Percentiles rank a stretch among this genome's conserved stretches.
Conservation (phyloP, 106 monocot genomes). For the Dendrobium huoshanense region DNA sequence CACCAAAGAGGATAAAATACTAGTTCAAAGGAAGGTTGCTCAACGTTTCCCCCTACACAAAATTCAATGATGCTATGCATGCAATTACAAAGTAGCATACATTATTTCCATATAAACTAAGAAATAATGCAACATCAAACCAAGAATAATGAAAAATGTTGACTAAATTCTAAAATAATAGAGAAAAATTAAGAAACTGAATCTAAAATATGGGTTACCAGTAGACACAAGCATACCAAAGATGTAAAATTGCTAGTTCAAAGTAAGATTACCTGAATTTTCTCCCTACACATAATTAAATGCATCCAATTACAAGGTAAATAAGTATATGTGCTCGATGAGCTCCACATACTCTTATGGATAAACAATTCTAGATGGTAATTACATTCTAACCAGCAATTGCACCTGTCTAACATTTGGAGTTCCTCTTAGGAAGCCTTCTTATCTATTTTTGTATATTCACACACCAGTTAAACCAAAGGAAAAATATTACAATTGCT, state of each 20-base stretch:
- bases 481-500: too few species aligned
- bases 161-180: not conserved
- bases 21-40: not conserved
- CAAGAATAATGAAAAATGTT: constrained; percentile 1
- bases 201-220: not conserved
- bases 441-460: too few species aligned
- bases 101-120: constrained; percentile 85
- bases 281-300: not conserved
- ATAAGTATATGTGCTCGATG: too few species aligned
- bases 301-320: not conserved
- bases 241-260: constrained; percentile 4
- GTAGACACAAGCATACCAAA: not conserved
- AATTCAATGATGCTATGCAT: not conserved
- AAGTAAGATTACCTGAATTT: not conserved
- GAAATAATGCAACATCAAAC: constrained; percentile 2
- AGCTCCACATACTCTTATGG: too few species aligned
- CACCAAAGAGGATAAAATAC: not conserved
- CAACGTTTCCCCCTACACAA: not conserved
- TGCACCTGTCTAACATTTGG: too few species aligned
- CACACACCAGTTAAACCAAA: too few species aligned
- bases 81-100: constrained; percentile 25
- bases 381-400: too few species aligned
- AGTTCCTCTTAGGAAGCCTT: too few species aligned
- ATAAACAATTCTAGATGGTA: too few species aligned
- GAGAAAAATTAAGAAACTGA: not conserved